Percentiles rank a stretch among this genome's conserved stretches.
Evolutionary conservation across 1,284 basidiomycete genomes (phyloP).

Genomic region (Thecaphora thlaspeos): DNA sequence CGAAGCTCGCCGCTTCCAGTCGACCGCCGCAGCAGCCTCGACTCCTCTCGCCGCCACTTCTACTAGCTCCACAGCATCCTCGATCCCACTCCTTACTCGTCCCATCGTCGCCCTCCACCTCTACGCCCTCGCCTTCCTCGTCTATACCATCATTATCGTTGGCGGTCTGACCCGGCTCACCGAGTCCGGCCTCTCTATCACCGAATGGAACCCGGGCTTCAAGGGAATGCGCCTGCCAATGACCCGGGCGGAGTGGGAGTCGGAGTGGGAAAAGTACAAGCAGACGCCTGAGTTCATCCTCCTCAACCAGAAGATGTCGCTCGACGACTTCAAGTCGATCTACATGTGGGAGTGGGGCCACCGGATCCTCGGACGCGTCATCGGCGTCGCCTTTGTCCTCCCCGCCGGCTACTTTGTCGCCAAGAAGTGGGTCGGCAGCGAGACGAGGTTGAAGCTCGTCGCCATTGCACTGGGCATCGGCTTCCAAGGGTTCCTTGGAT

Average conservation of each 20-base stretch:
- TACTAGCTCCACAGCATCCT: background rate
- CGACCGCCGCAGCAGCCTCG: slow-evolving; percentile 4
- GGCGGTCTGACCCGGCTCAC: slow-evolving; percentile 95
- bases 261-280: slow-evolving; percentile 93
- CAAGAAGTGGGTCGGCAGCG: slow-evolving; percentile 12
- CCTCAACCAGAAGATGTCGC: slow-evolving; percentile 79
- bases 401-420: slow-evolving; percentile 46
- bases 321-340: slow-evolving; percentile 92
- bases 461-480: slow-evolving; percentile 79
- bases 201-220: slow-evolving; percentile 88
- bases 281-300: slow-evolving; percentile 80
- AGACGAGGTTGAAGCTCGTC: slow-evolving; percentile 67
- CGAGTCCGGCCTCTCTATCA: slow-evolving; percentile 95
- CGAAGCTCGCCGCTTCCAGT: slow-evolving; percentile 7
- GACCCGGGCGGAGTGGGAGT: slow-evolving; percentile 74
- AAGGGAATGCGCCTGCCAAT: slow-evolving; percentile 85
- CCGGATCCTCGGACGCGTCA: slow-evolving; percentile 84
- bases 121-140: slow-evolving; percentile 75
- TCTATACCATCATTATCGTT: slow-evolving; percentile 88
- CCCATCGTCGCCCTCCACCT: slow-evolving; percentile 77
- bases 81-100: slow-evolving; percentile 62
- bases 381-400: slow-evolving; percentile 66
- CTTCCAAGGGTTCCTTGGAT: slow-evolving; percentile 86
- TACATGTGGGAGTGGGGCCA: slow-evolving; percentile 99
- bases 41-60: background rate